phyloP scores from a whole-genome alignment of 495 filamentous ascomycete genomes.

The Penicillium arizonense region DNA sequence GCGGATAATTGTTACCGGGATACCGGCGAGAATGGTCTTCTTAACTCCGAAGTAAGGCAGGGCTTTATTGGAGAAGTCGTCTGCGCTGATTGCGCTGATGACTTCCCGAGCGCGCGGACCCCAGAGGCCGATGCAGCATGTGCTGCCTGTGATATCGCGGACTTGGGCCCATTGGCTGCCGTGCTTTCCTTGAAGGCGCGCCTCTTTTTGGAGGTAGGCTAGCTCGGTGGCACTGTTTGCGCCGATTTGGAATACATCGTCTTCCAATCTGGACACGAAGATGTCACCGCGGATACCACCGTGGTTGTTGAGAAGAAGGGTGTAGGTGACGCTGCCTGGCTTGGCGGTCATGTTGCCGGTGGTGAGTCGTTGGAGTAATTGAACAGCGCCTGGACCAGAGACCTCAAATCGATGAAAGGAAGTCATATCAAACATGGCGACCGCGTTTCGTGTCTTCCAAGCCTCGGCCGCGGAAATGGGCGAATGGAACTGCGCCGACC shows the following conservation, averaged over 20 bases:
- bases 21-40: conserved; percentile 29
- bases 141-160: conserved; percentile 48
- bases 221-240: conserved; percentile 45
- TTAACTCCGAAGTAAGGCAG: conserved; percentile 42
- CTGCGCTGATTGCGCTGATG: conserved; percentile 26
- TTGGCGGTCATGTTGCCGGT: conserved; percentile 39
- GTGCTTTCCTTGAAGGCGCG: conserved; percentile 30
- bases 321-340: conserved; percentile 39
- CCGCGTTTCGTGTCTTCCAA: conserved; percentile 52
- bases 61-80: conserved; percentile 39
- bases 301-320: conserved; percentile 41
- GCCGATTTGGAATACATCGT: conserved; percentile 43
- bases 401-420: conserved; percentile 50
- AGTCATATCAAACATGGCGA: conserved; percentile 55
- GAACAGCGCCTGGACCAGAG: conserved; percentile 41
- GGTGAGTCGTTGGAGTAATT: conserved; percentile 43
- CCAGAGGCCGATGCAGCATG: conserved; percentile 52
- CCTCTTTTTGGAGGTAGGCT: conserved; percentile 41
- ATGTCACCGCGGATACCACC: conserved; percentile 43
- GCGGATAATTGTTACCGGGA: conserved; percentile 41
- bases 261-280: conserved; percentile 36
- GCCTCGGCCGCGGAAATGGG: conserved; percentile 50
- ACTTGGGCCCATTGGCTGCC: conserved; percentile 34
- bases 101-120: conserved; percentile 45
- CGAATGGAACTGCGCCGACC: conserved; percentile 45